Evolutionary conservation across 768 basidiomycete genomes (phyloP).

Genomic region (Royoungia palumana): DNA sequence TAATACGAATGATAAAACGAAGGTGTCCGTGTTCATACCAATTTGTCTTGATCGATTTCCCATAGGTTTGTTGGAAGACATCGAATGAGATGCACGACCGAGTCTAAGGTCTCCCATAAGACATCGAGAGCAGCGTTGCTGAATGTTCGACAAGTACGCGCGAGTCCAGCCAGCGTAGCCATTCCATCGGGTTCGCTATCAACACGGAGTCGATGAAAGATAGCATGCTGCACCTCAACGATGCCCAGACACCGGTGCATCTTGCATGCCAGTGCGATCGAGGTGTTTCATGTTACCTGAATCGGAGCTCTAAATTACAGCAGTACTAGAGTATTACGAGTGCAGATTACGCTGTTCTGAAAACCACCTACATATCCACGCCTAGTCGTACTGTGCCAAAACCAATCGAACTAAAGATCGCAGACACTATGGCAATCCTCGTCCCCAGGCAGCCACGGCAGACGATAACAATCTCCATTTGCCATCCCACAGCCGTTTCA

Average conservation of each 20-base stretch:
- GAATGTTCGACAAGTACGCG: conserved; percentile 26
- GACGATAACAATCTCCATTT: conserved; percentile 22
- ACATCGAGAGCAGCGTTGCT: conserved; percentile 22
- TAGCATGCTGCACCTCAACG: conserved; percentile 23
- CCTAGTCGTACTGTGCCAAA: too few relatives aligned
- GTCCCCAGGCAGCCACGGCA: conserved; percentile 26
- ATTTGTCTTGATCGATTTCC: conserved; percentile 7
- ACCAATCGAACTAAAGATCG: not conserved
- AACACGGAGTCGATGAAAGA: conserved; percentile 19
- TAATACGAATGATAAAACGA: not conserved
- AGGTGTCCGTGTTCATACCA: not conserved
- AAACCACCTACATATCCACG: too few relatives aligned
- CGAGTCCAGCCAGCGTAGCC: conserved; percentile 20
- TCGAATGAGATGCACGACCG: conserved; percentile 20
- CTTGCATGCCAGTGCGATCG: not conserved
- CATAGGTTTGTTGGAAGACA: conserved; percentile 30
- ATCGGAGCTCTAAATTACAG: too few relatives aligned
- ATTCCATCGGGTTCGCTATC: not conserved
- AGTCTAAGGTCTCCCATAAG: conserved; percentile 21
- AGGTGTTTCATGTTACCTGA: too few relatives aligned
- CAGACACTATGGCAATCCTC: conserved; percentile 21
- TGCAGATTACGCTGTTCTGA: too few relatives aligned
- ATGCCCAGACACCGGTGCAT: conserved; percentile 29
- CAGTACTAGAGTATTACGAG: too few relatives aligned
- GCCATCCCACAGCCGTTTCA: conserved; percentile 25